These are phyloP conservation scores for Vitis labrusca DNA, from an alignment of 164 flowering plant genomes.

Conservation along the genomic window DNA sequence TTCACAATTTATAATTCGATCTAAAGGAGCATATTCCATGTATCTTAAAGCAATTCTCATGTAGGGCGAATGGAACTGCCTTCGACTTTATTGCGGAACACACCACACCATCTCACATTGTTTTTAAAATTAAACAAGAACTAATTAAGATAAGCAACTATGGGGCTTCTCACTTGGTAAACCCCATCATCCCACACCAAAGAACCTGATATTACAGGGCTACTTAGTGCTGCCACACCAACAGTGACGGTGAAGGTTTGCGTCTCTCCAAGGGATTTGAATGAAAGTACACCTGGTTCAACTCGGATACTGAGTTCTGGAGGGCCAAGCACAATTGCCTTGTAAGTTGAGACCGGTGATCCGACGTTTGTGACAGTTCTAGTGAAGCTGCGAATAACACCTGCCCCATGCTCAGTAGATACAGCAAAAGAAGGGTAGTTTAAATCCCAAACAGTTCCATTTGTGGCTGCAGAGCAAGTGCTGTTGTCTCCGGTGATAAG, in stretches of 20 bases:
- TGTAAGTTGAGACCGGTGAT: conserved; percentile 6
- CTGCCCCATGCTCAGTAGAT: neutral
- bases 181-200: too few relatives aligned
- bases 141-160: too few relatives aligned
- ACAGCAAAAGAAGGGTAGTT: conserved; percentile 16
- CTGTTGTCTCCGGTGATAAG: neutral
- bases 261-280: conserved; percentile 3
- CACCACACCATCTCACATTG: too few relatives aligned
- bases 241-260: neutral
- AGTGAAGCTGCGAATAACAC: neutral
- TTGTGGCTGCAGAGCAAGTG: neutral
- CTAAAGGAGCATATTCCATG: too few relatives aligned
- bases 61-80: too few relatives aligned
- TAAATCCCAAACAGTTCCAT: neutral
- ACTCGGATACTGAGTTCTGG: neutral
- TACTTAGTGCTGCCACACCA: too few relatives aligned
- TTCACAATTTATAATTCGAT: too few relatives aligned
- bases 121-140: too few relatives aligned
- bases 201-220: too few relatives aligned
- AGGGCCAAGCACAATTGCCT: neutral
- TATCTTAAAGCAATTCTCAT: too few relatives aligned
- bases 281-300: conserved; percentile 7
- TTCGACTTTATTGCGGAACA: too few relatives aligned
- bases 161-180: too few relatives aligned
- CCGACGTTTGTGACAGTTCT: conserved; percentile 20